Conservation (phyloP, 2,329 filamentous ascomycete species). For the Mariannaea elegans region DNA sequence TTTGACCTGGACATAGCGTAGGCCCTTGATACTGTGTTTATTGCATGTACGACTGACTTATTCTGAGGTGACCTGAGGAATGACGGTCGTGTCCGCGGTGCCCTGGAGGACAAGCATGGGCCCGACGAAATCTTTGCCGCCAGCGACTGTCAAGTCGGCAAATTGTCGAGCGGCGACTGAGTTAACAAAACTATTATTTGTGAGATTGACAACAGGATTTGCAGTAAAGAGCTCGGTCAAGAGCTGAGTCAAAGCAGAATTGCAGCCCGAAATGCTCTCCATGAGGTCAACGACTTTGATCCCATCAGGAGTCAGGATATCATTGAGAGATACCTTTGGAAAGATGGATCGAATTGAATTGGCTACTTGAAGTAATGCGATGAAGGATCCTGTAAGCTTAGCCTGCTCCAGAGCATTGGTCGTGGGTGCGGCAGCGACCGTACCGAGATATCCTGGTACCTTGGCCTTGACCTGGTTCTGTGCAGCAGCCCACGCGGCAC, state of each 20-base stretch:
- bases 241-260: conserved; percentile 15
- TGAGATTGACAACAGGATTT: neutral
- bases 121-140: conserved; percentile 44
- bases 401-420: conserved; percentile 33
- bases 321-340: conserved; percentile 21
- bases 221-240: conserved; percentile 7
- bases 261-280: conserved; percentile 26
- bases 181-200: conserved; percentile 26
- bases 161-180: conserved; percentile 35
- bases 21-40: conserved; percentile 18
- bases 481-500: conserved; percentile 50
- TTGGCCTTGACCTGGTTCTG: conserved; percentile 41
- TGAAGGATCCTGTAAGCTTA: neutral
- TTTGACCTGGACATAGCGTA: conserved; percentile 31
- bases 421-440: conserved; percentile 43
- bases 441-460: conserved; percentile 48
- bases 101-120: conserved; percentile 51
- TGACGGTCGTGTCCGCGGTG: conserved; percentile 32
- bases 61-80: conserved; percentile 15
- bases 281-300: conserved; percentile 19
- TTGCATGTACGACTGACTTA: conserved; percentile 35
- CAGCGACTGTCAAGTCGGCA: conserved; percentile 37
- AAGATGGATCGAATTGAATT: conserved; percentile 23
- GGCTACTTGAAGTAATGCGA: conserved; percentile 21
- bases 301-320: conserved; percentile 23